Evolutionary conservation across 2,329 filamentous ascomycete species (phyloP), one percentile per base, ranked within the genome.

Genomic region (Hysterium pulicare): DNA sequence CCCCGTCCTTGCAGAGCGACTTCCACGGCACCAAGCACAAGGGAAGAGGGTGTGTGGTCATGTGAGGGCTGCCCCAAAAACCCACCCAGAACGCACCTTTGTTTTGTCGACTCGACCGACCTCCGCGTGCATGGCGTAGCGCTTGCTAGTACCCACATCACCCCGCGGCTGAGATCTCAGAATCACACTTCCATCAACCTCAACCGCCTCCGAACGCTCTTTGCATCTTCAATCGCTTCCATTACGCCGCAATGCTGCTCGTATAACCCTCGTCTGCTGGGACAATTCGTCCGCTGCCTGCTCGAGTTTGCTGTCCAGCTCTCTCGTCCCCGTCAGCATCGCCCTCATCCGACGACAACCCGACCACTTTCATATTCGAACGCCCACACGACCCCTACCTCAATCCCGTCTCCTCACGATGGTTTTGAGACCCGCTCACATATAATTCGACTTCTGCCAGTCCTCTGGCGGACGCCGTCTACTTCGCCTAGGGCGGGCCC

Each of bases 361-460:
- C 23, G 10, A 32, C 5, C 33, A 39, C 42, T 40, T 38, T 39
- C 40, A 33, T 42, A 41, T 32, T 35, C 31, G n/a, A n/a, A n/a
- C 33, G 9, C 17, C 37, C 39, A n/a, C 16, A 13, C 28, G 33
- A n/a, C 33, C 22, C 33, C 46, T 45, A 51, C 10, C 31, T 13
- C 38, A 39, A 24, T 35, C 40, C 36, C 28, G 24, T 37, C 11
- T 24, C 24, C 43, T 44, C 50, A 66, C 53, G 49, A 68, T 67
- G 64, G 55, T 64, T 54, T 36, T 48, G 52, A 52, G 54, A 50
- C 48, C 50, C 38, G 48, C 50, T 42, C 45, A 38, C 48, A 47
- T 49, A 62, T 66, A 67, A 56, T 50, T 44, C 52, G 52, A 37
- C 45, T 42, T 42, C 49, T 48, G 51, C 53, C 53, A 51, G 61